Conservation (phyloP, 345 rosid genomes). For the Salix viminalis region DNA sequence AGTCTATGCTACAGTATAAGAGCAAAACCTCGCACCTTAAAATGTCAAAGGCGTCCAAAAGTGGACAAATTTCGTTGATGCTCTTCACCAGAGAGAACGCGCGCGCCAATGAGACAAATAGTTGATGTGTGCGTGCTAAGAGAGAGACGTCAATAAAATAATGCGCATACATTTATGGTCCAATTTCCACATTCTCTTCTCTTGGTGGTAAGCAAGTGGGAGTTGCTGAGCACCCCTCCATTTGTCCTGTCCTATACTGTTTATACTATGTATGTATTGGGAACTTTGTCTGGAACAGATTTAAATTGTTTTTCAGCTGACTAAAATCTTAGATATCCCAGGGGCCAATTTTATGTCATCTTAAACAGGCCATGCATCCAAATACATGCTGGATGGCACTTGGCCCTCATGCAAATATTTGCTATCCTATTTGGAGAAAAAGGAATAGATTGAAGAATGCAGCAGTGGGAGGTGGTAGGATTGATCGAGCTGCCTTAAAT, state of each 20-base stretch:
- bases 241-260: slow-evolving; percentile 16
- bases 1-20: background rate
- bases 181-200: slow-evolving; percentile 37
- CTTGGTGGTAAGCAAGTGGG: slow-evolving; percentile 63
- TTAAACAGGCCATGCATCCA: too few species aligned
- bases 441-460: background rate
- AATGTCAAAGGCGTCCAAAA: slow-evolving; percentile 27
- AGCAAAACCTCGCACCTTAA: slow-evolving; percentile 7
- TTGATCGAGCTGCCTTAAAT: too few species aligned
- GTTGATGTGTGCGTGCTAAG: slow-evolving; percentile 6
- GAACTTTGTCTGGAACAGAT: background rate
- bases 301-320: background rate
- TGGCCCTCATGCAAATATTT: background rate
- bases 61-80: slow-evolving; percentile 21
- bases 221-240: slow-evolving; percentile 66
- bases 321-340: too few species aligned
- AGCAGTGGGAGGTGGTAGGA: too few species aligned
- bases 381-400: too few species aligned
- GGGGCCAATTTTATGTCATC: too few species aligned
- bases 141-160: background rate
- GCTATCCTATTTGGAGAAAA: background rate
- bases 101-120: slow-evolving; percentile 8
- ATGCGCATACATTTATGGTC: background rate
- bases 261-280: background rate
- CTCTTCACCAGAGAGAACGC: background rate